A percentile compares a stretch with the other conserved stretches of the same genome.
Conservation (phyloP, 192 early-diverging fungal genomes). For the Piromyces finnis region DNA sequence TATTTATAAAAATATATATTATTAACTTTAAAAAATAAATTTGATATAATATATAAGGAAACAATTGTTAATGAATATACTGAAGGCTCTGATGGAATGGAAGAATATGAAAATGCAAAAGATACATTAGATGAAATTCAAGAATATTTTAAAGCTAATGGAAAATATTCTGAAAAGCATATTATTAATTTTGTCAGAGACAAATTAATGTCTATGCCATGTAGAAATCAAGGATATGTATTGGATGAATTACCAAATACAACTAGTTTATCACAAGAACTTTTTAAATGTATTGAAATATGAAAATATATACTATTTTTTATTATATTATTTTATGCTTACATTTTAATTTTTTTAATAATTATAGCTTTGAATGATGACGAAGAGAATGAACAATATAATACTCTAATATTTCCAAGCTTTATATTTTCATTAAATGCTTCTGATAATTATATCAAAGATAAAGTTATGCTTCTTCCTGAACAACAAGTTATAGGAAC, state of each 20-base stretch:
- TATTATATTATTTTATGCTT: too few species aligned
- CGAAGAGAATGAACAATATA: constrained; percentile 28
- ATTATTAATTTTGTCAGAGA: constrained; percentile 27
- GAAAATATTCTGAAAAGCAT: constrained; percentile 20
- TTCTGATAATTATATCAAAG: constrained; percentile 29
- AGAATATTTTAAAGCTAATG: constrained; percentile 21
- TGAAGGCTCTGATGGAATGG: constrained; percentile 10
- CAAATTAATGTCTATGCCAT: constrained; percentile 37
- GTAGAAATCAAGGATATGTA: constrained; percentile 39
- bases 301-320: too few species aligned
- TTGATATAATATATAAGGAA: too few species aligned
- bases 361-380: constrained; percentile 19
- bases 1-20: too few species aligned
- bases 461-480: constrained; percentile 31
- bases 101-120: constrained; percentile 25
- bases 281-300: constrained; percentile 26
- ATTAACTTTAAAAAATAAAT: too few species aligned
- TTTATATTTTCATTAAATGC: constrained; percentile 28
- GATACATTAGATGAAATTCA: constrained; percentile 33
- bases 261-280: constrained; percentile 18
- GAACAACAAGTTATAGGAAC: constrained; percentile 23
- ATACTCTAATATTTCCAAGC: constrained; percentile 13
- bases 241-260: constrained; percentile 31
- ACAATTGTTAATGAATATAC: constrained; percentile 7
- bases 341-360: too few species aligned